Evolutionary conservation across 2,329 filamentous ascomycete species (phyloP).

Genomic region (Pseudogymnoascus pannorum): DNA sequence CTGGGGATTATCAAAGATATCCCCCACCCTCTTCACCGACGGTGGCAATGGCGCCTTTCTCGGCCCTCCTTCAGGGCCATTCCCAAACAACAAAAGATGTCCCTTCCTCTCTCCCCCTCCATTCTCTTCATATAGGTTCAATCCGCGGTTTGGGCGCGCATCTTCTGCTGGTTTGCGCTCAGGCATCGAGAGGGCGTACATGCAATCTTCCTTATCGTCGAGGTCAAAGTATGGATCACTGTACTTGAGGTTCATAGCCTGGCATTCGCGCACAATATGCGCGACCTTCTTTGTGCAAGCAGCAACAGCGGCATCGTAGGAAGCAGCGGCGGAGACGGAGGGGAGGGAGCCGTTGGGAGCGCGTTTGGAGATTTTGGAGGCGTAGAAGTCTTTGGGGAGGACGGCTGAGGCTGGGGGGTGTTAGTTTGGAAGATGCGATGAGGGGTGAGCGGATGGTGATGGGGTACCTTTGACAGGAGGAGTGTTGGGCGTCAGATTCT

Average conservation of each 20-base stretch:
- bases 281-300: slow-evolving; percentile 58
- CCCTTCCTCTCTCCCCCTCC: not conserved
- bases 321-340: slow-evolving; percentile 36
- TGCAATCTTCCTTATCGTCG: slow-evolving; percentile 36
- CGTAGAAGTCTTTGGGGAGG: not conserved
- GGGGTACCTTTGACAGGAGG: not conserved
- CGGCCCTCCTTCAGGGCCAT: slow-evolving; percentile 14
- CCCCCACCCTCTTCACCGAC: slow-evolving; percentile 53
- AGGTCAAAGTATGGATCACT: slow-evolving; percentile 75
- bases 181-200: slow-evolving; percentile 11
- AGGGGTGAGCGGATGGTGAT: not conserved
- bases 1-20: slow-evolving; percentile 68
- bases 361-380: not conserved
- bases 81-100: not conserved
- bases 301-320: slow-evolving; percentile 62
- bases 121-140: not conserved
- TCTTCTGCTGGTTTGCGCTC: not conserved
- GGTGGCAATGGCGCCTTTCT: slow-evolving; percentile 11
- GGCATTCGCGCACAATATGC: slow-evolving; percentile 55
- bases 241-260: slow-evolving; percentile 72
- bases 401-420: not conserved
- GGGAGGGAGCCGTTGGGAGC: not conserved
- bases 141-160: not conserved
- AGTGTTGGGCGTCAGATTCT: not conserved
- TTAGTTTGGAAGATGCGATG: not conserved